A percentile compares a stretch with the other conserved stretches of the same genome.
Conservation (phyloP, 371 early-diverging fungal genomes). For the Fennellomyces sp. region DNA sequence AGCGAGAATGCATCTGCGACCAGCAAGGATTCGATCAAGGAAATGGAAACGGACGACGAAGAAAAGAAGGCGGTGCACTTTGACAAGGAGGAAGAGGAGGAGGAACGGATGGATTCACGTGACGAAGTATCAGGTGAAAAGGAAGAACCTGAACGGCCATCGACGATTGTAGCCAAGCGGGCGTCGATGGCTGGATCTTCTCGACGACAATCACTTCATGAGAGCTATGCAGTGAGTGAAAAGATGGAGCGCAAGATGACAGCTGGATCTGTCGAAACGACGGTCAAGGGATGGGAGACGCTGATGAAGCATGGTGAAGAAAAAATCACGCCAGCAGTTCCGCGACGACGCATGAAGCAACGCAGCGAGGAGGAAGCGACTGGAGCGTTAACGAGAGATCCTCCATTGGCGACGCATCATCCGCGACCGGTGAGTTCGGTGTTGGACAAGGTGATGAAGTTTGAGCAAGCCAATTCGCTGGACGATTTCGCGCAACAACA, state of each 20-base stretch:
- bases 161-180: constrained; percentile 33
- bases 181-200: constrained; percentile 25
- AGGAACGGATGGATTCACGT: background rate
- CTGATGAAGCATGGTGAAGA: constrained; percentile 21
- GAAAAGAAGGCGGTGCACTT: constrained; percentile 16
- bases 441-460: constrained; percentile 49
- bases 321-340: constrained; percentile 10
- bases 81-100: background rate
- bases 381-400: background rate
- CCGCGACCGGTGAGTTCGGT: constrained; percentile 26
- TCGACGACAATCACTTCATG: constrained; percentile 39
- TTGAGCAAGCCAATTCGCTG: constrained; percentile 44
- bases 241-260: constrained; percentile 15
- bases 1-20: background rate
- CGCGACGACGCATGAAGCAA: constrained; percentile 6
- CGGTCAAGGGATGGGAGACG: constrained; percentile 46
- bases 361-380: background rate
- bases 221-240: constrained; percentile 29
- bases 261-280: constrained; percentile 40
- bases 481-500: constrained; percentile 36
- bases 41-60: background rate
- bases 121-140: background rate
- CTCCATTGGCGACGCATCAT: background rate
- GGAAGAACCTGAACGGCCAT: constrained; percentile 20
- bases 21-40: constrained; percentile 3